phyloP scores from a whole-genome alignment of 805 yeast species.

The Yamadazyma philogaea region DNA sequence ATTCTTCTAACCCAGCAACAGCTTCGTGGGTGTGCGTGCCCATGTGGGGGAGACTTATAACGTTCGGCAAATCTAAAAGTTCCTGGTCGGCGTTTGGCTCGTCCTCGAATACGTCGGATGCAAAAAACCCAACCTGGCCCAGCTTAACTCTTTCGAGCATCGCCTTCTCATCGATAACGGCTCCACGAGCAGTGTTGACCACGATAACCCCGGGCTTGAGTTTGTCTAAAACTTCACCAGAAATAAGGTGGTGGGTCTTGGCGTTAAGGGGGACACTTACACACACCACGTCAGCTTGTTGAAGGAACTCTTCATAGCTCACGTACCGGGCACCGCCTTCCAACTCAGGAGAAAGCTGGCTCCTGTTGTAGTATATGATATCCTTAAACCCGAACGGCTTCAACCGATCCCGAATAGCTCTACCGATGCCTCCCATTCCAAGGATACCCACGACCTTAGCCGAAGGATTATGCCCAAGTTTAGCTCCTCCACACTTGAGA shows the following conservation, averaged over 20 bases:
- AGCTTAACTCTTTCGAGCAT: constrained; percentile 52
- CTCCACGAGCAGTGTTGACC: constrained; percentile 88
- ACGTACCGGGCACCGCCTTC: constrained; percentile 73
- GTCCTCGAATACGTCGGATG: constrained; percentile 71
- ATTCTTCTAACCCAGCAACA: constrained; percentile 74
- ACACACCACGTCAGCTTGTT: constrained; percentile 64
- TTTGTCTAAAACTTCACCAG: constrained; percentile 55
- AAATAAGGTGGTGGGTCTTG: constrained; percentile 66
- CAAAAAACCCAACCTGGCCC: constrained; percentile 67
- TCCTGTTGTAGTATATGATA: constrained; percentile 71
- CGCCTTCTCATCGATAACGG: constrained; percentile 67
- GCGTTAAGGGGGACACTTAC: constrained; percentile 75
- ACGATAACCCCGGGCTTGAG: constrained; percentile 78
- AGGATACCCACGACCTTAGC: constrained; percentile 75
- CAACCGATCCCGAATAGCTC: constrained; percentile 69
- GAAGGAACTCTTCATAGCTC: constrained; percentile 62
- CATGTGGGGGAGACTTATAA: constrained; percentile 82
- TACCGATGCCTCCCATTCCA: constrained; percentile 91
- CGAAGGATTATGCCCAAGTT: constrained; percentile 70
- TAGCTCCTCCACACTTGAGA: constrained; percentile 45
- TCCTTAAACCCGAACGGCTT: constrained; percentile 73
- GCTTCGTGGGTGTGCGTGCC: constrained; percentile 82
- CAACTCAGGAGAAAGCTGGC: constrained; percentile 52
- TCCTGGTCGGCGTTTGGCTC: constrained; percentile 73
- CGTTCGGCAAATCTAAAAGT: constrained; percentile 59